Conservation (phyloP, 148 eudicot genomes). For the Vaccinium darrowii region DNA sequence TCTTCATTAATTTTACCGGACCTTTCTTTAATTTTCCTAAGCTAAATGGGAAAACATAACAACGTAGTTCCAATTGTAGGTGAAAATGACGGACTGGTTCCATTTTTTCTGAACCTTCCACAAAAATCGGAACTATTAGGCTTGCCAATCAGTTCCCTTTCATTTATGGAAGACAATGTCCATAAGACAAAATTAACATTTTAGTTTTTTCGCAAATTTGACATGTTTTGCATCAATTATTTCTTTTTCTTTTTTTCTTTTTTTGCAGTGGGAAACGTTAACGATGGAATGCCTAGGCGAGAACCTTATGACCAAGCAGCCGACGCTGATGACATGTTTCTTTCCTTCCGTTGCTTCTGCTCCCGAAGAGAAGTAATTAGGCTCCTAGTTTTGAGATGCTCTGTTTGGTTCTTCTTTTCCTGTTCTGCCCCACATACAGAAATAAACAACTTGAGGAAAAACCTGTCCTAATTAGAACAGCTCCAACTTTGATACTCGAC, state of each 20-base stretch:
- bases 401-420: not conserved
- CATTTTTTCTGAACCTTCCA: too few species aligned
- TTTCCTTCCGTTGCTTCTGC: conserved; percentile 7
- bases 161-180: too few species aligned
- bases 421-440: too few species aligned
- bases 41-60: not conserved
- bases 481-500: not conserved
- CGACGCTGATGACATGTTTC: conserved; percentile 10
- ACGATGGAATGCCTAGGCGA: not conserved
- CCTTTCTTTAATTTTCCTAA: not conserved
- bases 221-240: not conserved
- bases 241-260: not conserved
- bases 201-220: not conserved
- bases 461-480: not conserved
- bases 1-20: too few species aligned
- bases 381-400: conserved; percentile 16
- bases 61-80: too few species aligned
- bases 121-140: not conserved
- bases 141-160: not conserved
- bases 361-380: too few species aligned
- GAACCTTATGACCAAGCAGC: not conserved
- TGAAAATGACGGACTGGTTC: too few species aligned
- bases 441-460: not conserved
- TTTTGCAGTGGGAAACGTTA: not conserved
- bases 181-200: too few species aligned